Evolutionary conservation across 441 rosid genomes (phyloP), one percentile per base, ranked within the genome.

Genomic region (Melastoma candidum): DNA sequence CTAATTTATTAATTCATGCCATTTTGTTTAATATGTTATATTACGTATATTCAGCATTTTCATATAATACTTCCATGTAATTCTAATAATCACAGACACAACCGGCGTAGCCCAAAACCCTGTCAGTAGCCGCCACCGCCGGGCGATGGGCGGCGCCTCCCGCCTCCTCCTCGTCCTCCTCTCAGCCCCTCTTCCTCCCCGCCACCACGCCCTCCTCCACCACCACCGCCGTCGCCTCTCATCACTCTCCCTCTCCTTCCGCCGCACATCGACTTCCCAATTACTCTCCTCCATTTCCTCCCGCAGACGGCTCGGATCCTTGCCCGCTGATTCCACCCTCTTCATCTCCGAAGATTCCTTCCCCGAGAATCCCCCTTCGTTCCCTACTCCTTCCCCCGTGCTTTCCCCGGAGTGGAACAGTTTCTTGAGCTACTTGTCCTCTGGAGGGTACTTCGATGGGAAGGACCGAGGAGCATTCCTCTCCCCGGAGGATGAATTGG

Each of bases 81-180:
- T 17, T 17, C 22, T 17, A 17, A 17, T 17, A 17, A 17, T 17
- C 22, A 17, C 22, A 17, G 22, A 17, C 22, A 17, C 22, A 17
- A 17, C 22, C 22, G 22, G 22, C 22, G 22, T 17, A 17, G 22
- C 22, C 22, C 22, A 17, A 17, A 17, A 17, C 22, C 22, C 22
- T 17, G 22, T 17, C 22, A 17, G 22, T 17, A 17, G 22, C 22
- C 22, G 22, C 22, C 41, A 4, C 41, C 41, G 41, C 41, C 41
- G 41, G 22, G 7, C 41, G 41, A 89, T 85, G 95, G 75, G 83
- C 57, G 71, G 68, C 70, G 70, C 83, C 70, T 64, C 83, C 52
- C 76, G 86, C 61, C 61, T 89, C 71, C 62, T 89, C 71, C 63
- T 89, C 64, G 49, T 74, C 57, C 77, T 82, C 48, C 77, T 84